phyloP scores from a whole-genome alignment of 2,329 filamentous ascomycete species.

The Myriosclerotinia curreyana region DNA sequence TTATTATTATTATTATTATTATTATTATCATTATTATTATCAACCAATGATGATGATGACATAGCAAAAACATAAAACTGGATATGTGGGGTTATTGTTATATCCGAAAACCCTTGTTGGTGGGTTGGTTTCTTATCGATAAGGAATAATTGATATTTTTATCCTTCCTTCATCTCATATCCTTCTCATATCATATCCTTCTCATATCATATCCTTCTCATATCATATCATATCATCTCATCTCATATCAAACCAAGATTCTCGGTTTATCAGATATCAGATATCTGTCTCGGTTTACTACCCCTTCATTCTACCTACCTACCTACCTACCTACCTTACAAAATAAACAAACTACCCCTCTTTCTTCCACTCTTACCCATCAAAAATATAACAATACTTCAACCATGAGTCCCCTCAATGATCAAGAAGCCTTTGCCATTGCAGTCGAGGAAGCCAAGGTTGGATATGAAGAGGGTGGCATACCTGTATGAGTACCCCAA shows the following conservation, averaged over 20 bases:
- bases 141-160: neutral
- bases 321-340: neutral
- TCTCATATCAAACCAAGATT: no score
- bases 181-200: no score
- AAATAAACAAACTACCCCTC: neutral
- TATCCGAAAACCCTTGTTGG: no score
- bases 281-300: no score
- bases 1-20: no score
- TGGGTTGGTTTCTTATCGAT: constrained; percentile 19
- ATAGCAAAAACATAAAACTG: no score
- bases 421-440: constrained; percentile 45
- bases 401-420: constrained; percentile 34
- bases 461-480: constrained; percentile 48
- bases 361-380: neutral
- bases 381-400: neutral
- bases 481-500: constrained; percentile 43
- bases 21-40: no score
- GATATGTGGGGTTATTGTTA: no score
- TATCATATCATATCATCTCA: no score
- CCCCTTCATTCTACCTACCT: neutral
- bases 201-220: no score
- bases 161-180: no score
- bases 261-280: no score
- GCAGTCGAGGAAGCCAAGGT: constrained; percentile 48
- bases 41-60: neutral